A percentile compares a stretch with the other conserved stretches of the same genome.
Conservation (phyloP, 345 rosid genomes). For the Melaleuca quinquenervia region DNA sequence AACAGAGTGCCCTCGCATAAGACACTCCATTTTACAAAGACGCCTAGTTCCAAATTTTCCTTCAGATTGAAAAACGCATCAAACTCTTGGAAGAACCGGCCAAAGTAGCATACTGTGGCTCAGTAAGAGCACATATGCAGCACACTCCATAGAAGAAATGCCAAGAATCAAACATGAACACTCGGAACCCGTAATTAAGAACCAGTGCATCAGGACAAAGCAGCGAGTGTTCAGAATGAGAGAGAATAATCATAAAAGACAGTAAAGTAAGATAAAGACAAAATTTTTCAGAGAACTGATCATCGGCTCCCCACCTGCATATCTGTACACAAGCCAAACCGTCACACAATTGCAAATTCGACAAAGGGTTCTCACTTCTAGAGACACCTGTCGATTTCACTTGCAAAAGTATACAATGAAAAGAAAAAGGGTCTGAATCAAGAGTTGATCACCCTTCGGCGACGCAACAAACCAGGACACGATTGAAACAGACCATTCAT, state of each 20-base stretch:
- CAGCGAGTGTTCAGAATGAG: neutral
- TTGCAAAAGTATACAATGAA: neutral
- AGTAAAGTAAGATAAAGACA: neutral
- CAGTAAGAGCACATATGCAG: neutral
- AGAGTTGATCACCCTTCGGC: neutral
- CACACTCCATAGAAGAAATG: neutral
- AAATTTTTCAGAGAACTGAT: neutral
- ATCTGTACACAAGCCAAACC: neutral
- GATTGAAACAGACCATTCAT: neutral
- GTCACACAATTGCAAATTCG: neutral
- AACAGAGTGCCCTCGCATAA: neutral
- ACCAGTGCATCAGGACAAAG: neutral
- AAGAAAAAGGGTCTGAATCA: neutral
- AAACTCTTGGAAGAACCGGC: neutral
- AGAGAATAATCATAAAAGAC: neutral
- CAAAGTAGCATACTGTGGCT: neutral
- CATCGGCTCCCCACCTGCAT: neutral
- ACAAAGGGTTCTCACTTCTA: neutral
- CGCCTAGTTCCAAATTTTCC: neutral
- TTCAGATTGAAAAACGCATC: neutral
- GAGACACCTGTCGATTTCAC: neutral
- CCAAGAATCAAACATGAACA: neutral
- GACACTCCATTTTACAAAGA: neutral
- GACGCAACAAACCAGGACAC: neutral
- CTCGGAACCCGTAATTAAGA: neutral